Base-by-base conservation (phyloP, 2,329 filamentous ascomycete species). In the Mycogone perniciosa region DNA sequence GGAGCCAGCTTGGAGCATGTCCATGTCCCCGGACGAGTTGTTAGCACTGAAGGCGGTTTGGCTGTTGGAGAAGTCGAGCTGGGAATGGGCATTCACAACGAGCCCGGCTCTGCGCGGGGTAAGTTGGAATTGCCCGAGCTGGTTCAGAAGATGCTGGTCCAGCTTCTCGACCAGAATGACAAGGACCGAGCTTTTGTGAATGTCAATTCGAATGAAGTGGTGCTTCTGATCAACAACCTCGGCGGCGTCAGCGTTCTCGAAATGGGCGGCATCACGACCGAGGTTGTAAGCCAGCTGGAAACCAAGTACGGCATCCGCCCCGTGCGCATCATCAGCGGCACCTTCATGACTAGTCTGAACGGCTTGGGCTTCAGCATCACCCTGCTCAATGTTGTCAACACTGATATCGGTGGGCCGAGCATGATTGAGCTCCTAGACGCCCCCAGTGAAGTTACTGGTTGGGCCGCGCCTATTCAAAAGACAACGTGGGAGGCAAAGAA, bases 1-100 rank as follows among this genome's bases (percentile, higher is more conserved):
- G 92, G 91, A 11, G 87, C 88, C 3, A 92, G 88, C 48, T 72
- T 96, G 39, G 85, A 87, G 56, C 91, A 95, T 65, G 91, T 96
- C n/a, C 92, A 96, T 64, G 88, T 96, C 0, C 92, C 92, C 0
- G 91, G 92, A 4, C 79, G 90, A 54, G 79, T 74, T 1, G 64
- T 73, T 6, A 78, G 81, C 56, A 76, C 75, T 40, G 79, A 82
- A 27, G 82, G 83, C 30, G 66, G 59, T 39, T 68, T 92, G 51
- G 75, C 70, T 43, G 67, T 59, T 3, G 77, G 72, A 37, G 78
- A 84, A 62, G 77, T 83, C 29, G 81, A 85, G 66, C 70, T 85
- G 44, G 86, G 86, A 30, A 89, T 89, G 86, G 86, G 86, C 9
- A 89, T 89, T 58, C 86, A 89, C 65, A 89, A 89, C 60, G 84